Conservation (phyloP, 2,329 filamentous ascomycete genomes). For the Akanthomyces uredinophilus region DNA sequence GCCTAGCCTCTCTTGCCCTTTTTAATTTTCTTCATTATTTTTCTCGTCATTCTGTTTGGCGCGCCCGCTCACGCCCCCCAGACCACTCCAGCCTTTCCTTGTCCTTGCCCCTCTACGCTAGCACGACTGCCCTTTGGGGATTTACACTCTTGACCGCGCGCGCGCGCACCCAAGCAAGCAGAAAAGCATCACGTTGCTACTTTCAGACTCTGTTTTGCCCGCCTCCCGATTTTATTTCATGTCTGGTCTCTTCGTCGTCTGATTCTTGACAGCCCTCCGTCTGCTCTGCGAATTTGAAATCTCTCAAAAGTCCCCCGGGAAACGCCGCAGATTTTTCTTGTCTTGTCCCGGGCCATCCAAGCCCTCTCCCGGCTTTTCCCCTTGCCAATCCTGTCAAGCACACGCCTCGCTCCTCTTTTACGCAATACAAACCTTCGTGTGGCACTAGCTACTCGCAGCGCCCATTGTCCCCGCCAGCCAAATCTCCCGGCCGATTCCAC, state of each 20-base stretch:
- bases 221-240: constrained; percentile 12
- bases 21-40: neutral
- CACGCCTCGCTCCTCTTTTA: constrained; percentile 4
- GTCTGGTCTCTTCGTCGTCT: neutral
- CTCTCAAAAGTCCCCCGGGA: neutral
- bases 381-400: neutral
- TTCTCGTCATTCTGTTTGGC: neutral
- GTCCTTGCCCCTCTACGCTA: neutral
- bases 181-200: constrained; percentile 12
- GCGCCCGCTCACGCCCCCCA: neutral
- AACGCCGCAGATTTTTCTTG: neutral
- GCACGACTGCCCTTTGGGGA: neutral
- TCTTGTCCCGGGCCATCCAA: neutral
- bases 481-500: constrained; percentile 17
- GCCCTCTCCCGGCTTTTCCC: constrained; percentile 5
- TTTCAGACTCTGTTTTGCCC: constrained; percentile 1
- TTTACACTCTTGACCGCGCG: neutral
- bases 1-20: neutral
- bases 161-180: neutral
- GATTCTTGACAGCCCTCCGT: neutral
- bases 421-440: constrained; percentile 14
- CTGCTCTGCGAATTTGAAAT: neutral
- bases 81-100: neutral
- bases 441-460: constrained; percentile 7
- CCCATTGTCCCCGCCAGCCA: neutral